Conservation (phyloP, 2,329 filamentous ascomycete species). For the Colletotrichum sp. region DNA sequence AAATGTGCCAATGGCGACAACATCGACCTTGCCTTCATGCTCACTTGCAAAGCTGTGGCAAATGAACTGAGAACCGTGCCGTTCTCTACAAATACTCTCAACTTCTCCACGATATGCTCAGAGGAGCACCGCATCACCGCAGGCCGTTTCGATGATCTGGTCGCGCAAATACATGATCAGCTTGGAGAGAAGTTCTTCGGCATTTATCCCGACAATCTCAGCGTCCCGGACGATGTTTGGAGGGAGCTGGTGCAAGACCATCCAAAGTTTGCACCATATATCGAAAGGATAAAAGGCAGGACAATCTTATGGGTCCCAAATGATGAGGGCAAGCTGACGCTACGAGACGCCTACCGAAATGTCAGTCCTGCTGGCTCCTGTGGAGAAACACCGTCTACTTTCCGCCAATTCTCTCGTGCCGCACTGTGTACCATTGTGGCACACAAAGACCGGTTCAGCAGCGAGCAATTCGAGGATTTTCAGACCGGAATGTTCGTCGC, state of each 20-base stretch:
- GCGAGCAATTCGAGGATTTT: too few species aligned
- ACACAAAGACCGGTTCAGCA: background rate
- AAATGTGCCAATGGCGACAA: background rate
- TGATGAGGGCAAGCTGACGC: background rate
- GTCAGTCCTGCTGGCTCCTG: background rate
- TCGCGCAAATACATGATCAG: too few species aligned
- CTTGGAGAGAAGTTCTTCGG: fast-evolving
- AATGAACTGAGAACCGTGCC: background rate
- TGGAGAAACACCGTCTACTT: background rate
- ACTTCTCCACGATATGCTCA: fast-evolving
- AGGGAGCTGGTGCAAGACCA: background rate
- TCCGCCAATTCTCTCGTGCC: background rate
- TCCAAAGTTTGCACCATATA: background rate
- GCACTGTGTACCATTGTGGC: background rate
- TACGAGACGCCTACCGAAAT: too few species aligned
- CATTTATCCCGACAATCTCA: background rate
- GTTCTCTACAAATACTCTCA: background rate
- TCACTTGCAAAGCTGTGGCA: background rate
- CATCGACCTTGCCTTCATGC: background rate
- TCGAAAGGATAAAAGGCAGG: background rate
- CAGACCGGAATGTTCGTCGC: too few species aligned
- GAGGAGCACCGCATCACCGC: background rate
- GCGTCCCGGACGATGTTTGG: background rate
- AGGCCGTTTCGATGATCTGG: background rate
- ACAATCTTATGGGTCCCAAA: background rate